A percentile compares a stretch with the other conserved stretches of the same genome.
These are phyloP conservation scores for Blastosporella zonata DNA, from an alignment of 1,284 basidiomycete species.

Conservation along the genomic window DNA sequence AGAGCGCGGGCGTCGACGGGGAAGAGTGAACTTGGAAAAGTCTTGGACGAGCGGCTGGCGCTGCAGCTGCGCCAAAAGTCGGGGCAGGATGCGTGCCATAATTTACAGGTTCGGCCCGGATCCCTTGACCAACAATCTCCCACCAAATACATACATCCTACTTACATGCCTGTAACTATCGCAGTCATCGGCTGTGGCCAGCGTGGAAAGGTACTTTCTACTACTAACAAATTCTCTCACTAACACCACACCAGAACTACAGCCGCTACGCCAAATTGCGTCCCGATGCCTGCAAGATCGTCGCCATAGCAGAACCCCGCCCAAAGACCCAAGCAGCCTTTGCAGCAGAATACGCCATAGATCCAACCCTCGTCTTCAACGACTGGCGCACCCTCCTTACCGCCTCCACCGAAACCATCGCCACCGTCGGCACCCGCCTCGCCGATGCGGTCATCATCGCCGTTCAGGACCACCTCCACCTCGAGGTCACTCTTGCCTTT, in stretches of 20 bases:
- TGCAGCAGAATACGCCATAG: constrained; percentile 53
- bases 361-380: constrained; percentile 62
- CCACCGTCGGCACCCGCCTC: constrained; percentile 59
- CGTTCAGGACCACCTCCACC: constrained; percentile 77
- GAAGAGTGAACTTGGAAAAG: constrained; percentile 16
- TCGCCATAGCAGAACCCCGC: constrained; percentile 82
- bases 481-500: constrained; percentile 70
- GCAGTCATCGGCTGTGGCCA: constrained; percentile 76
- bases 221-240: neutral
- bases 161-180: constrained; percentile 39
- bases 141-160: no score
- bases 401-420: constrained; percentile 64
- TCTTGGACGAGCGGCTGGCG: constrained; percentile 19
- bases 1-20: constrained; percentile 28
- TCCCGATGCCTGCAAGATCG: constrained; percentile 68
- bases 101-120: neutral
- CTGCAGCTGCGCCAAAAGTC: constrained; percentile 46
- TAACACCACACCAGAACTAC: constrained; percentile 48
- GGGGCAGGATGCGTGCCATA: constrained; percentile 68
- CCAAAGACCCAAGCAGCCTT: constrained; percentile 60
- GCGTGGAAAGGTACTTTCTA: constrained; percentile 58
- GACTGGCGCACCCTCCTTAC: constrained; percentile 71
- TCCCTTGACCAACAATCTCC: neutral
- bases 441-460: constrained; percentile 79
- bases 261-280: constrained; percentile 57